Conservation (phyloP, 768 basidiomycete species). For the Mrakia blollopis region DNA sequence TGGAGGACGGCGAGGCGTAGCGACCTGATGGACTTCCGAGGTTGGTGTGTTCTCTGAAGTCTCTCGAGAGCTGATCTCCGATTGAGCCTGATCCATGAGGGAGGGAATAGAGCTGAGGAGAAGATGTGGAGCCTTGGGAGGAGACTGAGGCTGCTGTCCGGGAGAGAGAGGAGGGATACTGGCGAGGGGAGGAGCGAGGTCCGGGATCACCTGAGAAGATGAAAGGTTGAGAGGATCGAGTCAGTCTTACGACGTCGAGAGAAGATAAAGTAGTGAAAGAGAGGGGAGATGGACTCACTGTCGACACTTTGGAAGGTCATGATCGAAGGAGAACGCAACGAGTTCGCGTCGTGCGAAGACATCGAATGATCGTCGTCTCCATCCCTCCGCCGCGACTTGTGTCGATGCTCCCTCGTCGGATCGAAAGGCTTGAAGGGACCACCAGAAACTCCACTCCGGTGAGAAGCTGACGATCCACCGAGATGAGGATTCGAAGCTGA, state of each 20-base stretch:
- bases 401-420: constrained; percentile 32
- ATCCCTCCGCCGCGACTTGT: constrained; percentile 44
- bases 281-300: constrained; percentile 37
- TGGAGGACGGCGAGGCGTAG: constrained; percentile 10
- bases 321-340: constrained; percentile 38
- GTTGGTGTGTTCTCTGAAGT: constrained; percentile 42
- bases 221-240: constrained; percentile 5
- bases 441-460: background rate
- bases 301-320: constrained; percentile 40
- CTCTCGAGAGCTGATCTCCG: constrained; percentile 43
- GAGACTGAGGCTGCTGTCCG: constrained; percentile 30
- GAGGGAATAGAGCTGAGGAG: constrained; percentile 35
- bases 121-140: constrained; percentile 37
- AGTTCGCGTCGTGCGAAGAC: constrained; percentile 39
- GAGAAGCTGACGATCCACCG: constrained; percentile 4
- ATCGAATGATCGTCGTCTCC: constrained; percentile 45
- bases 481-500: constrained; percentile 23
- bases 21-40: constrained; percentile 32
- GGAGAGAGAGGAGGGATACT: constrained; percentile 35
- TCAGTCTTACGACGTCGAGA: background rate
- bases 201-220: constrained; percentile 38
- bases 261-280: background rate
- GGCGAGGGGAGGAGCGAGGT: constrained; percentile 37
- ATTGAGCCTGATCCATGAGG: constrained; percentile 40
- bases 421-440: background rate